Percentiles rank a stretch among this genome's conserved stretches.
Evolutionary conservation across 805 yeast species (phyloP).

Genomic region (Candida argentea): DNA sequence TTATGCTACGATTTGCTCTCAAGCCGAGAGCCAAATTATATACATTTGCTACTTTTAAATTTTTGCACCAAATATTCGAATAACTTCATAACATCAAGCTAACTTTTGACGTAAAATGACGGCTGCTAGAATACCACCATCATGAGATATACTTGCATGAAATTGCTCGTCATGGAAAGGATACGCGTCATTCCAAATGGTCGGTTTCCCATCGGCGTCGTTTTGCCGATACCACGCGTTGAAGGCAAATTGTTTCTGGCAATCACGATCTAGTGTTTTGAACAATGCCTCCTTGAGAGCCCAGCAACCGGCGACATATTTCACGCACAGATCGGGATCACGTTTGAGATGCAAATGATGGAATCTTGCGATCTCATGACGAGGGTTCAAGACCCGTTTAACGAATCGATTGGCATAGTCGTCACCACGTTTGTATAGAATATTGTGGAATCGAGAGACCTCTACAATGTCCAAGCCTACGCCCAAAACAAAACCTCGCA

Average conservation of each 20-base stretch:
- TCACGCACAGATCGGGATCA: constrained; percentile 16
- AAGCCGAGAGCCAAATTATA: too few relatives aligned
- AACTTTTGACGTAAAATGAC: constrained; percentile 46
- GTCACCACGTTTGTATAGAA: constrained; percentile 28
- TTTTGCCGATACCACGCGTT: constrained; percentile 47
- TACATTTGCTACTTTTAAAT: too few relatives aligned
- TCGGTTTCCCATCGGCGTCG: constrained; percentile 34
- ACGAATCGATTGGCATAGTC: constrained; percentile 28
- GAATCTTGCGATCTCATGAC: constrained; percentile 29
- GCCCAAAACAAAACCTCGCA: constrained; percentile 20
- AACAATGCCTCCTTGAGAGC: constrained; percentile 67
- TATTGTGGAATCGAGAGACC: constrained; percentile 33
- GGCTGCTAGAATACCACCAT: constrained; percentile 48
- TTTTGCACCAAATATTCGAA: too few relatives aligned
- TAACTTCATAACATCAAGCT: too few relatives aligned
- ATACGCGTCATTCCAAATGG: constrained; percentile 22
- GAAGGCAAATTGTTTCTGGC: constrained; percentile 47
- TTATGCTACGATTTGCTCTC: too few relatives aligned
- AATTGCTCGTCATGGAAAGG: constrained; percentile 33
- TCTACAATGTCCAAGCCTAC: constrained; percentile 51
- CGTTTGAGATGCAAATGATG: constrained; percentile 3
- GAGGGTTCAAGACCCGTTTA: constrained; percentile 41
- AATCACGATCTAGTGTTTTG: constrained; percentile 41
- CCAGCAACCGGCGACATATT: constrained; percentile 50
- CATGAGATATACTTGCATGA: constrained; percentile 53